These are phyloP conservation scores for Leccinellum rugosiceps DNA, from an alignment of 768 basidiomycete species.

Conservation along the genomic window DNA sequence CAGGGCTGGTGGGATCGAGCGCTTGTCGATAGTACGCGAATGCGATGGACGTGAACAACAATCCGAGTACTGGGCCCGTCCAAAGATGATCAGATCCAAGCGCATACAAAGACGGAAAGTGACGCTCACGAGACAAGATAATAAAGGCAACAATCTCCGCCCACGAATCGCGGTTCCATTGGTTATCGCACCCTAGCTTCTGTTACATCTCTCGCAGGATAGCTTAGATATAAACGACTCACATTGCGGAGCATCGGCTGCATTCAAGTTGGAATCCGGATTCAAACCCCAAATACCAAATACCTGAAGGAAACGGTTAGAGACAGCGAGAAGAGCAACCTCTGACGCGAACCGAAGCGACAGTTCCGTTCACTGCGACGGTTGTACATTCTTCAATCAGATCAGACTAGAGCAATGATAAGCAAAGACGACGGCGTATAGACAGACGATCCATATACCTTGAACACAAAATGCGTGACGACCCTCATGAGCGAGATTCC, in stretches of 20 bases:
- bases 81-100: not conserved
- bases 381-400: conserved; percentile 55
- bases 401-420: conserved; percentile 40
- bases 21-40: conserved; percentile 75
- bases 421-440: not conserved
- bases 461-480: conserved; percentile 64
- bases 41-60: conserved; percentile 62
- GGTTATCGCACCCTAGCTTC: conserved; percentile 54
- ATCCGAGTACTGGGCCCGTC: conserved; percentile 43
- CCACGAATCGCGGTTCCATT: conserved; percentile 67
- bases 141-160: conserved; percentile 63
- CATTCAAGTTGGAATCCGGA: conserved; percentile 28
- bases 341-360: conserved; percentile 31
- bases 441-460: conserved; percentile 39
- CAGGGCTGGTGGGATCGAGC: conserved; percentile 60
- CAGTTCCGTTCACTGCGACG: conserved; percentile 34
- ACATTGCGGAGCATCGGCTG: conserved; percentile 47
- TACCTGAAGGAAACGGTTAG: conserved; percentile 29
- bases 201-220: conserved; percentile 6
- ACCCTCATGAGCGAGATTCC: conserved; percentile 53
- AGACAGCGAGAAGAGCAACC: not conserved
- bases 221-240: conserved; percentile 16
- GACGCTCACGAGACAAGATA: conserved; percentile 50
- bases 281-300: conserved; percentile 57
- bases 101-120: no score